Conservation (phyloP, 164 flowering plant species). For the Warburgia ugandensis region DNA sequence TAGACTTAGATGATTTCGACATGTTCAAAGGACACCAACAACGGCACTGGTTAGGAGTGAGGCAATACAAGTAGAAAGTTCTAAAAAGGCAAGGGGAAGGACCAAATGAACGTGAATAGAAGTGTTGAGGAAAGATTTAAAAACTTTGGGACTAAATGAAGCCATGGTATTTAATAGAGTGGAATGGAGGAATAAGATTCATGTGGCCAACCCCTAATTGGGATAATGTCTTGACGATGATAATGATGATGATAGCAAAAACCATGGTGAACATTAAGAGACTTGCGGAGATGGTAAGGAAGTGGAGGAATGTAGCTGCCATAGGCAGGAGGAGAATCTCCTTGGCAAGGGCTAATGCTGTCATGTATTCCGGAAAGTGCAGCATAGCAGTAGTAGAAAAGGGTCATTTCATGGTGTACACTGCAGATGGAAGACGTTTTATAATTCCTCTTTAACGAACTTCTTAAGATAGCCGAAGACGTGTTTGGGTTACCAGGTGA, state of each 20-base stretch:
- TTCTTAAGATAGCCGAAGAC: slow-evolving; percentile 16
- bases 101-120: too few species aligned
- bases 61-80: too few species aligned
- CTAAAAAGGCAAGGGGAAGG: too few species aligned
- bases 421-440: slow-evolving; percentile 17
- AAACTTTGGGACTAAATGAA: too few species aligned
- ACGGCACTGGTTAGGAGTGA: background rate
- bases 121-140: too few species aligned
- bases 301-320: slow-evolving; percentile 9
- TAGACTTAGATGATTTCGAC: too few species aligned
- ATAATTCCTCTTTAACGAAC: slow-evolving; percentile 19
- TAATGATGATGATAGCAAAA: too few species aligned
- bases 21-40: too few species aligned
- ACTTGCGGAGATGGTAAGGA: background rate
- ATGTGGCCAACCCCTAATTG: too few species aligned
- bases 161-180: too few species aligned
- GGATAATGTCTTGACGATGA: too few species aligned
- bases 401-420: slow-evolving; percentile 22
- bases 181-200: too few species aligned
- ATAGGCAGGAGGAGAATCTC: slow-evolving; percentile 14
- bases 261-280: slow-evolving; percentile 4
- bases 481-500: slow-evolving; percentile 15
- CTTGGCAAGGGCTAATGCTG: background rate
- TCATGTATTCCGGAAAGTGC: background rate
- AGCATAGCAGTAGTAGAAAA: background rate